These are phyloP conservation scores for Capsicum chinense DNA, from an alignment of 257 asterid species.

Conservation along the genomic window DNA sequence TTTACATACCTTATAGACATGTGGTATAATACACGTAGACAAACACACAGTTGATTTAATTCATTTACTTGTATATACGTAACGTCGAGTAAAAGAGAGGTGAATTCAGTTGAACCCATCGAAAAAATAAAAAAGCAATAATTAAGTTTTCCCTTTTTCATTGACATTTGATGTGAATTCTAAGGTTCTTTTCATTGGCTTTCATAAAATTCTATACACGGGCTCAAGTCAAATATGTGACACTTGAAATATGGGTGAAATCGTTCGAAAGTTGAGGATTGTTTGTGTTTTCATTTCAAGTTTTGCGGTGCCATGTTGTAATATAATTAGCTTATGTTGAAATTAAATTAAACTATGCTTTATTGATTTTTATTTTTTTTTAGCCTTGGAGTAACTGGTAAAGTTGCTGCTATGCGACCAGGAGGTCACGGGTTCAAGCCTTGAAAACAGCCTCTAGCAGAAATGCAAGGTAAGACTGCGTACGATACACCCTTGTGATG, in stretches of 20 bases:
- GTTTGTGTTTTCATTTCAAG: background rate
- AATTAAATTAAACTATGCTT: background rate
- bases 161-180: conserved; percentile 1
- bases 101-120: background rate
- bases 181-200: background rate
- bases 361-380: no score
- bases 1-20: no score
- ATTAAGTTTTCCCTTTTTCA: background rate
- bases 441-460: no score
- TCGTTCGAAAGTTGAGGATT: background rate
- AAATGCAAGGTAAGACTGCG: no score
- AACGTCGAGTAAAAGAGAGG: background rate
- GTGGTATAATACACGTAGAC: background rate
- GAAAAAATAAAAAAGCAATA: fast-evolving
- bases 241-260: conserved; percentile 2
- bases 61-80: background rate
- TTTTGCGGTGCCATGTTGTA: background rate
- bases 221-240: conserved; percentile 29
- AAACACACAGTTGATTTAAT: background rate
- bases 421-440: no score
- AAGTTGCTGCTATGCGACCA: no score
- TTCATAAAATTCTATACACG: background rate
- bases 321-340: background rate
- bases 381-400: no score
- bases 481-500: no score